A percentile compares a stretch with the other conserved stretches of the same genome.
Evolutionary conservation across 331 rosid species (phyloP).

Genomic region (Rosa hybrid): DNA sequence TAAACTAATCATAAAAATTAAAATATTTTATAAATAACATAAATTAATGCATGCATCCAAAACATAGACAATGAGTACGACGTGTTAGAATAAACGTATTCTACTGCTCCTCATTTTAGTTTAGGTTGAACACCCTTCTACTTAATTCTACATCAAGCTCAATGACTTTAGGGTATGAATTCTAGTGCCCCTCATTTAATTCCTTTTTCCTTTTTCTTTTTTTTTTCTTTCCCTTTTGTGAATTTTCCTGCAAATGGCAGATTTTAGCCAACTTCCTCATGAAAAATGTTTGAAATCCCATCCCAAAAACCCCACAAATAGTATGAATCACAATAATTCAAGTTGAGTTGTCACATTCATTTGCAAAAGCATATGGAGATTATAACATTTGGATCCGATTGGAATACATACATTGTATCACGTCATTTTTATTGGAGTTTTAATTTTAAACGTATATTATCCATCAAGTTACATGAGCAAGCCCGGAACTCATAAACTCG

Average conservation of each 20-base stretch:
- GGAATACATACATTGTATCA: neutral
- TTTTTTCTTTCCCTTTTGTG: too few relatives aligned
- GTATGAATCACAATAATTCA: neutral
- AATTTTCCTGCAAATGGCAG: neutral
- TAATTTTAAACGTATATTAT: neutral
- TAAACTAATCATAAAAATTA: too few relatives aligned
- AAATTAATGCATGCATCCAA: neutral
- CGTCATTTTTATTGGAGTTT: too few relatives aligned
- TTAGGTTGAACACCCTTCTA: neutral
- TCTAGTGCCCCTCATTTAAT: too few relatives aligned
- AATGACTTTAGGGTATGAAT: too few relatives aligned
- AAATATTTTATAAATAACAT: too few relatives aligned
- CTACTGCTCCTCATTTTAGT: neutral
- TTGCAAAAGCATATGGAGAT: neutral
- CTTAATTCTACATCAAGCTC: neutral
- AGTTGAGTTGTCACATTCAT: neutral
- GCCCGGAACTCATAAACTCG: neutral
- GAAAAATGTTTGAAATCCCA: neutral
- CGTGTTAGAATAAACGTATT: too few relatives aligned
- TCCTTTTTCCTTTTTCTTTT: too few relatives aligned
- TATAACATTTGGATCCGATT: neutral
- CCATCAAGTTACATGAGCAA: neutral
- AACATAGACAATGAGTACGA: neutral
- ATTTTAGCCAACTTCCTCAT: slow-evolving; percentile 10
- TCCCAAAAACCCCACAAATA: neutral